Percentiles rank a stretch among this genome's conserved stretches.
Conservation (phyloP, 1,284 basidiomycete genomes). For the Wolfiporia cocos region DNA sequence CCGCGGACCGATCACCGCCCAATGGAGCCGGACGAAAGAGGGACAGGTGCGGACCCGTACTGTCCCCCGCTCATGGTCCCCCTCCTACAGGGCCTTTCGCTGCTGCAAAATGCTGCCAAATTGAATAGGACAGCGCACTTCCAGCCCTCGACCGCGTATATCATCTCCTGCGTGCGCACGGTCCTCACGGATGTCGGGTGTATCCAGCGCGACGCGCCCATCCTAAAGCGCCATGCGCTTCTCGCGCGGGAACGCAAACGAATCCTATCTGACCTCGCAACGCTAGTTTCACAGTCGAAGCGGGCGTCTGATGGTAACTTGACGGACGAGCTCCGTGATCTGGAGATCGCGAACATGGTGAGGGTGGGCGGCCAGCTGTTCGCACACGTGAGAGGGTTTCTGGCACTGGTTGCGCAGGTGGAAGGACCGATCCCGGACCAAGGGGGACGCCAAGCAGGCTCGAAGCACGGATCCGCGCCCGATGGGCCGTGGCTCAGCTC, state of each 20-base stretch:
- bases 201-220: constrained; percentile 74
- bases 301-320: constrained; percentile 58
- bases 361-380: constrained; percentile 70
- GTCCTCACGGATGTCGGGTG: constrained; percentile 85
- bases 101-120: constrained; percentile 82
- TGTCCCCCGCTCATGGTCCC: constrained; percentile 72
- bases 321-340: constrained; percentile 43
- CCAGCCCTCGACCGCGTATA: constrained; percentile 78
- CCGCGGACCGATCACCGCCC: constrained; percentile 36
- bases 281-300: constrained; percentile 82
- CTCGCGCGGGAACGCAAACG: constrained; percentile 78
- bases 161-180: constrained; percentile 93
- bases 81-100: constrained; percentile 77
- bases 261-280: constrained; percentile 78
- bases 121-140: constrained; percentile 76
- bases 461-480: constrained; percentile 27
- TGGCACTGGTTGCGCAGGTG: constrained; percentile 72
- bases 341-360: constrained; percentile 69
- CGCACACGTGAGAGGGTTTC: constrained; percentile 63
- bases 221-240: constrained; percentile 61
- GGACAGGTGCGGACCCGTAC: constrained; percentile 47
- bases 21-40: constrained; percentile 38
- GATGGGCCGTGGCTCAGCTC: constrained; percentile 17
- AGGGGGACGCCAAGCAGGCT: constrained; percentile 31
- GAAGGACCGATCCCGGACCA: constrained; percentile 71